Evolutionary conservation across 768 basidiomycete genomes (phyloP), one percentile per base, ranked within the genome.

Genomic region (Mycena amicta): DNA sequence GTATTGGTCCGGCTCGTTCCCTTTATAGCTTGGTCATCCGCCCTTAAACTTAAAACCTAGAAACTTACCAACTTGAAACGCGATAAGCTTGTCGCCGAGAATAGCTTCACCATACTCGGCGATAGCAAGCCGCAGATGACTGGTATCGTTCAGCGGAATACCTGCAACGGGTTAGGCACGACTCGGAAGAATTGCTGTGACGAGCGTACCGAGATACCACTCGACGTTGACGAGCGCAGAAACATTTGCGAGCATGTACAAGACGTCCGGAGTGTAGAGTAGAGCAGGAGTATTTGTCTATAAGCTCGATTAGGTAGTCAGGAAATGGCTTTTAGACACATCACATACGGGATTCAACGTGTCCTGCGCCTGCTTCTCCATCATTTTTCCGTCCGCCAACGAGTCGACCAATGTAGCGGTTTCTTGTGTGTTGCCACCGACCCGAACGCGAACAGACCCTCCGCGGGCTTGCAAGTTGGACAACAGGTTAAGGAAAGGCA

Each of bases 351-450:
- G 78, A 62, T 81, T 80, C 3, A 69, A 63, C 3, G 66, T 59
- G 4, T 65, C 65, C 11, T 63, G 56, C 1, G 67, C 57, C 53
- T 77, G 74, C 68, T 90, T 91, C 47, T 81, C 74, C 25, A 89
- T 71, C 23, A 80, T 79, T 11, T 72, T 64, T 20, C 74, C 73
- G 37, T 46, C 46, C 0, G 75, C 61, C 16, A 84, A 70, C 8
- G 72, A 74, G 41, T 72, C 70, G 6, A 78, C 78, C 58, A 77
- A 61, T 23, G 71, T 68, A 2, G 80, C 82, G 2, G 71, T 75
- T 53, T 89, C 88, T 67, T 88, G 87, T 0, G 83, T 82, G 68
- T 88, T 88, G n/a, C 87, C 87, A 5, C 88, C 87, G 3, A 90
- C 70, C 47, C 87, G 80, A 23, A 88, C 70, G 12, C 81, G 74